phyloP scores from a whole-genome alignment of 441 rosid species.

The Erodium chrysanthum region DNA sequence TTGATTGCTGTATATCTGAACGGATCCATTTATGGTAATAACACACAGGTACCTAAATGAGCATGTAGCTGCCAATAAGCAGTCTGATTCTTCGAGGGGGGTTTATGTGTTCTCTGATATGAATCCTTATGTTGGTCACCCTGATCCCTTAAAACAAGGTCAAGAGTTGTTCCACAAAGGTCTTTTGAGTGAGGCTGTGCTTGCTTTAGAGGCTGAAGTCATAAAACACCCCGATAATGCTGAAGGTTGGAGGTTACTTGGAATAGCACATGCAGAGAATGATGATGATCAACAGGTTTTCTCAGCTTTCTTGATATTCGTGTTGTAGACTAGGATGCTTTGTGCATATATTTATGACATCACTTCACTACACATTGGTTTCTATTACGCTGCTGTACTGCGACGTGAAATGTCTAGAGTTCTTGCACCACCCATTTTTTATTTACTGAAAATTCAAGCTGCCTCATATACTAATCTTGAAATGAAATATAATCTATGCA shows the following conservation, averaged over 20 bases:
- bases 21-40: neutral
- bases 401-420: too few species aligned
- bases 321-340: neutral
- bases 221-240: slow-evolving; percentile 89
- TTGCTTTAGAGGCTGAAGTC: slow-evolving; percentile 98
- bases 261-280: slow-evolving; percentile 94
- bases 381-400: too few species aligned
- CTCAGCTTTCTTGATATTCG: neutral
- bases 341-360: neutral
- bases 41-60: slow-evolving; percentile 53
- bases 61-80: slow-evolving; percentile 48
- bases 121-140: slow-evolving; percentile 98
- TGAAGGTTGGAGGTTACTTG: slow-evolving; percentile 98
- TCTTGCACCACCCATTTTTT: too few species aligned
- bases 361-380: too few species aligned
- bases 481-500: slow-evolving; percentile 27
- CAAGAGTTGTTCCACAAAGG: slow-evolving; percentile 92
- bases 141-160: slow-evolving; percentile 89
- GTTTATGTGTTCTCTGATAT: slow-evolving; percentile 90
- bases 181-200: slow-evolving; percentile 96
- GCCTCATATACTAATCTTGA: neutral
- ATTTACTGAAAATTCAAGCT: neutral
- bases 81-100: slow-evolving; percentile 61
- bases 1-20: too few species aligned
- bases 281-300: slow-evolving; percentile 98